phyloP scores from a whole-genome alignment of 1,139 yeast genomes.

The Blastobotrys arbuscula region DNA sequence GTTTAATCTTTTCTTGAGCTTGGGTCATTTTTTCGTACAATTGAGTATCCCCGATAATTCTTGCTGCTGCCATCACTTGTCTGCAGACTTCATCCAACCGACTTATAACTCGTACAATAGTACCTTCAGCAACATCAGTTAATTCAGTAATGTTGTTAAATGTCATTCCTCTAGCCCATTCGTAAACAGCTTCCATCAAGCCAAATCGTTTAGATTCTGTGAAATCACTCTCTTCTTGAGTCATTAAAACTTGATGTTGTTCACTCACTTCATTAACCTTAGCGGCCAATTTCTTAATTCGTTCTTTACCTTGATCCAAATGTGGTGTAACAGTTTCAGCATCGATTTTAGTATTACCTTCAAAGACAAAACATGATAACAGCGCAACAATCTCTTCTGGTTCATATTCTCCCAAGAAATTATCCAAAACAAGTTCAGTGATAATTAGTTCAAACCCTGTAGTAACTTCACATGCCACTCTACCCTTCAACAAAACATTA shows the following conservation, averaged over 20 bases:
- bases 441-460: constrained; percentile 86
- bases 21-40: constrained; percentile 82
- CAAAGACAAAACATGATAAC: constrained; percentile 86
- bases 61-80: constrained; percentile 89
- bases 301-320: constrained; percentile 67
- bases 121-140: constrained; percentile 91
- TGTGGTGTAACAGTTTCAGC: constrained; percentile 71
- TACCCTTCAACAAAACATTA: constrained; percentile 77
- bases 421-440: constrained; percentile 84
- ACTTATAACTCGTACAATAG: constrained; percentile 94
- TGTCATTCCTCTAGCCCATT: constrained; percentile 95
- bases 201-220: constrained; percentile 82
- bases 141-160: constrained; percentile 86
- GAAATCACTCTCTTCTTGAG: constrained; percentile 82
- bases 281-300: constrained; percentile 65
- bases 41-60: constrained; percentile 88
- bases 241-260: constrained; percentile 64
- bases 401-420: constrained; percentile 87
- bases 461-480: constrained; percentile 83
- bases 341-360: constrained; percentile 61
- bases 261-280: constrained; percentile 57
- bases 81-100: constrained; percentile 92
- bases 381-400: constrained; percentile 96
- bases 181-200: constrained; percentile 87
- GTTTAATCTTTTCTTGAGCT: constrained; percentile 90